phyloP scores from a whole-genome alignment of 1,284 basidiomycete species.

The Sutorius eximius region DNA sequence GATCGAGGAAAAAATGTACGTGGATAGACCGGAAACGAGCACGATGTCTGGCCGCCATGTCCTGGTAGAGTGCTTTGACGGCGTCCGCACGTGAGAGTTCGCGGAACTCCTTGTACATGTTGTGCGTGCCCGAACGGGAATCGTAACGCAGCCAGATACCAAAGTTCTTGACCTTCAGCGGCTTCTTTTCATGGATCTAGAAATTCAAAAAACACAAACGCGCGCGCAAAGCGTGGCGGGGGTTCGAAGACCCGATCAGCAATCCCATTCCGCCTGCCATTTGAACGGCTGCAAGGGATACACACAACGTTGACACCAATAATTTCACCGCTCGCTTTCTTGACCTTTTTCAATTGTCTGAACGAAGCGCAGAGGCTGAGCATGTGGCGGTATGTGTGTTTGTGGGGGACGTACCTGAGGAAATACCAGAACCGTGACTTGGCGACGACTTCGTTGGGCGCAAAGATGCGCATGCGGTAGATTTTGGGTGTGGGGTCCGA shows the following conservation, averaged over 20 bases:
- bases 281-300: constrained; percentile 83
- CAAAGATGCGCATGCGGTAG: constrained; percentile 99
- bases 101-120: constrained; percentile 98
- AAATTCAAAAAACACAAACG: constrained; percentile 14
- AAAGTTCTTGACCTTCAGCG: constrained; percentile 99
- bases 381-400: not conserved
- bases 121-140: constrained; percentile 96
- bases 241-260: constrained; percentile 42
- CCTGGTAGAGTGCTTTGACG: constrained; percentile 97
- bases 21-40: constrained; percentile 99
- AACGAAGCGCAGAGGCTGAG: not conserved
- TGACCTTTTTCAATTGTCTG: constrained; percentile 97
- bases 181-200: constrained; percentile 96
- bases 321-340: constrained; percentile 99
- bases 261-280: constrained; percentile 78
- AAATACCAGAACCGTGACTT: constrained; percentile 99
- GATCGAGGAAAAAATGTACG: constrained; percentile 45
- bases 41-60: constrained; percentile 99
- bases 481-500: constrained; percentile 92
- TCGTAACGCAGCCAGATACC: constrained; percentile 99
- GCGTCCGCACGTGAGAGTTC: constrained; percentile 94
- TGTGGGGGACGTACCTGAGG: constrained; percentile 59
- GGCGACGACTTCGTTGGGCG: constrained; percentile 96
- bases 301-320: constrained; percentile 96
- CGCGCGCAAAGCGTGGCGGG: constrained; percentile 4